These are phyloP conservation scores for Cyclotella cryptica DNA, from an alignment of 108 stramenopile genomes.

Conservation along the genomic window DNA sequence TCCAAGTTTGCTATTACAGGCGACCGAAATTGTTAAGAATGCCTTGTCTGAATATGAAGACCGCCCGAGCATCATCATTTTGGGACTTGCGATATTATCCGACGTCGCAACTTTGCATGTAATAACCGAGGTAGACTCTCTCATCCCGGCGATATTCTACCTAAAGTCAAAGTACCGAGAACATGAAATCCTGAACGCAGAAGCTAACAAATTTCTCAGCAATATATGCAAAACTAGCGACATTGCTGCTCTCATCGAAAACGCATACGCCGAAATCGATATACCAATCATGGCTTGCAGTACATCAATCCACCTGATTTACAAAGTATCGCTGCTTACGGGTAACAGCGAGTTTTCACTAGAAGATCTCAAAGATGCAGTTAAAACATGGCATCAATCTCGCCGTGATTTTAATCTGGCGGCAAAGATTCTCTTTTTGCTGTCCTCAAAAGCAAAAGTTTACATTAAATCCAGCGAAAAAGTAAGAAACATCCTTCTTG, in stretches of 20 bases:
- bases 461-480: not conserved
- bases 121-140: not conserved
- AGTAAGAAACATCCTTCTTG: not conserved
- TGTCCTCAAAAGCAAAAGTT: not conserved
- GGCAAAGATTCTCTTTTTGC: conserved; percentile 16
- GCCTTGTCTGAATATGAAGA: conserved; percentile 1
- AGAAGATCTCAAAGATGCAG: not conserved
- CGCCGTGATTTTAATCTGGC: conserved; percentile 5
- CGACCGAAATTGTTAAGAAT: not conserved
- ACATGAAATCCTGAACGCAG: not conserved
- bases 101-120: not conserved
- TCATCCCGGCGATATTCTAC: not conserved
- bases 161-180: not conserved
- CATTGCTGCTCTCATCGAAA: conserved; percentile 12
- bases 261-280: not conserved
- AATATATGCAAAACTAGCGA: conserved; percentile 22
- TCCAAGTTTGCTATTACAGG: not conserved
- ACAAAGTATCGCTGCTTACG: conserved; percentile 12
- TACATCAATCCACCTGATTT: conserved; percentile 2
- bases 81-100: conserved; percentile 13
- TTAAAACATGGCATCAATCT: not conserved
- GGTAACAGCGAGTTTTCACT: not conserved
- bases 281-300: not conserved
- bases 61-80: not conserved
- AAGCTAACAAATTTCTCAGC: conserved; percentile 12